These are phyloP conservation scores for Lentinula guzmanii DNA, from an alignment of 768 basidiomycete species.

Conservation along the genomic window DNA sequence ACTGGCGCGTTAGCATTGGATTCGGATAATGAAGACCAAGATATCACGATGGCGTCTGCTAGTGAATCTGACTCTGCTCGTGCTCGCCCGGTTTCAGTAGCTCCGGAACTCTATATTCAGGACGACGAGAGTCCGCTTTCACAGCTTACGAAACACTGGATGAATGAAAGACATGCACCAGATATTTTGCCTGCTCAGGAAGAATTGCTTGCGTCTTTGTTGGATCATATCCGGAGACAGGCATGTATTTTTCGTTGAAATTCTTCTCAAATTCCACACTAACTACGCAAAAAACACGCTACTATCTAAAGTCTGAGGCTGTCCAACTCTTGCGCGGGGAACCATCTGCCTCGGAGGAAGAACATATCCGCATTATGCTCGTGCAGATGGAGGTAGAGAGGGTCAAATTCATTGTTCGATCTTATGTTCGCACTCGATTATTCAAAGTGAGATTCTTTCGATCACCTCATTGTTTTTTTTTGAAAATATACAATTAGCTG, in stretches of 20 bases:
- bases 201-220: conserved; percentile 52
- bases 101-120: not conserved
- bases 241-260: conserved; percentile 34
- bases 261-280: conserved; percentile 2
- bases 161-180: conserved; percentile 79
- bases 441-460: conserved; percentile 57
- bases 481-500: conserved; percentile 14
- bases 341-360: conserved; percentile 83
- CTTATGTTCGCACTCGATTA: conserved; percentile 81
- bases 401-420: conserved; percentile 86
- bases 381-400: conserved; percentile 94
- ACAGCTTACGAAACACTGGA: conserved; percentile 75
- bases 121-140: conserved; percentile 54
- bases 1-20: conserved; percentile 2
- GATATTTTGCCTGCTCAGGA: conserved; percentile 75
- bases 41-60: conserved; percentile 1
- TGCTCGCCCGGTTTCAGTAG: not conserved
- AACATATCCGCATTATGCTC: conserved; percentile 89
- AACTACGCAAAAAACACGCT: not conserved
- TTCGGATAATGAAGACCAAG: conserved; percentile 1
- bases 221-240: conserved; percentile 80
- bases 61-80: not conserved
- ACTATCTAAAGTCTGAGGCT: conserved; percentile 54
- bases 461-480: conserved; percentile 3
- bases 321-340: conserved; percentile 75